Conservation (phyloP, 768 basidiomycete genomes). For the Collybiopsis luxurians region DNA sequence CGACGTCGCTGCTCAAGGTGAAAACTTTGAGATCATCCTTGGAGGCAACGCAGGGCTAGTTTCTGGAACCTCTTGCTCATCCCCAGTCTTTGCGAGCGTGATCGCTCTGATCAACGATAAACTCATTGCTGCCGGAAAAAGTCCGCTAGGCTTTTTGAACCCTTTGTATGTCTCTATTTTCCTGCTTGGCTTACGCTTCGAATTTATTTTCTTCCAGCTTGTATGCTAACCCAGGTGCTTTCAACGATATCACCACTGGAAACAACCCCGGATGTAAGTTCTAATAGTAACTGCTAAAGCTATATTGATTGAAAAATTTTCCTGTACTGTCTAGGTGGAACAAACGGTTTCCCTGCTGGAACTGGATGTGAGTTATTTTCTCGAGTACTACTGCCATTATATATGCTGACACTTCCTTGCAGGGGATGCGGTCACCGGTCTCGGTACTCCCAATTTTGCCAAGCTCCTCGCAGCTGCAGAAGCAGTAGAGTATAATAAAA, state of each 20-base stretch:
- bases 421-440: slow-evolving; percentile 28
- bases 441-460: slow-evolving; percentile 38
- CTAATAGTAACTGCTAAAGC: neutral
- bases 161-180: slow-evolving; percentile 20
- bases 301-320: neutral
- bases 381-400: too few relatives aligned
- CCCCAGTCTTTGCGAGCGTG: slow-evolving; percentile 45
- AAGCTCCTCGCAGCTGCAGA: slow-evolving; percentile 12
- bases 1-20: slow-evolving; percentile 45
- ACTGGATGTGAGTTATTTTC: slow-evolving; percentile 23
- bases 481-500: slow-evolving; percentile 8
- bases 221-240: slow-evolving; percentile 28
- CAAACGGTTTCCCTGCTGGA: slow-evolving; percentile 31
- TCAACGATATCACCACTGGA: slow-evolving; percentile 43
- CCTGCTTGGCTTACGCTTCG: too few relatives aligned
- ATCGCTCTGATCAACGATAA: slow-evolving; percentile 45
- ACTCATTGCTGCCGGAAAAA: slow-evolving; percentile 29
- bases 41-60: slow-evolving; percentile 21
- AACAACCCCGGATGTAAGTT: slow-evolving; percentile 37
- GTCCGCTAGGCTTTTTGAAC: slow-evolving; percentile 35
- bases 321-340: slow-evolving; percentile 8
- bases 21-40: slow-evolving; percentile 16
- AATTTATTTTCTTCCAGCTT: slow-evolving; percentile 15
- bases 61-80: slow-evolving; percentile 44
- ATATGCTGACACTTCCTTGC: neutral